These are phyloP conservation scores for Debaryomyces sp. DNA, from an alignment of 1,139 yeast species.

Conservation along the genomic window DNA sequence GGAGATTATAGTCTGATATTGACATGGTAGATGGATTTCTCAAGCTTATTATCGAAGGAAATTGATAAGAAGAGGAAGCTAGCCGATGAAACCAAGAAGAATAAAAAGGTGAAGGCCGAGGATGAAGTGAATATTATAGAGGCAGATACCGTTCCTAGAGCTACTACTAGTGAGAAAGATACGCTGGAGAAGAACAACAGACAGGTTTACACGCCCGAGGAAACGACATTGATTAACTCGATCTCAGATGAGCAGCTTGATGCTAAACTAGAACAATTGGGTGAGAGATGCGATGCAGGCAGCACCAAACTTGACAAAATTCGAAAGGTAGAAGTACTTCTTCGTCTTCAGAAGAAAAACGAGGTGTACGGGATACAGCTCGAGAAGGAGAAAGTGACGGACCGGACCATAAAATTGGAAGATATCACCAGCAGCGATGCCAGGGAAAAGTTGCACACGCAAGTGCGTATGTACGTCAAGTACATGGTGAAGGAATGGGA, in stretches of 20 bases:
- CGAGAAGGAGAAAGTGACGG: constrained; percentile 25
- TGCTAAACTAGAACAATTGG: constrained; percentile 23
- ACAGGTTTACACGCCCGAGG: constrained; percentile 2
- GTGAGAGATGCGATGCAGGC: constrained; percentile 19
- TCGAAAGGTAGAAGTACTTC: constrained; percentile 25
- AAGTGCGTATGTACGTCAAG: constrained; percentile 55
- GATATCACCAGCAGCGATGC: constrained; percentile 37
- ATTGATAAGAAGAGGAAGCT: constrained; percentile 33
- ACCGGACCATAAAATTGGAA: constrained; percentile 28
- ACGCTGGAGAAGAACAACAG: neutral
- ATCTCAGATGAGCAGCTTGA: constrained; percentile 25
- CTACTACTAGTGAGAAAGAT: neutral
- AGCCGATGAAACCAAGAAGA: constrained; percentile 7
- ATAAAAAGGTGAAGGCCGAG: constrained; percentile 4
- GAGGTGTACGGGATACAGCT: constrained; percentile 18
- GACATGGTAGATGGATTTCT: constrained; percentile 29
- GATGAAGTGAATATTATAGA: constrained; percentile 3
- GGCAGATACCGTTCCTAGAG: neutral
- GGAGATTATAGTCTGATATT: neutral
- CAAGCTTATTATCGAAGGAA: constrained; percentile 35
- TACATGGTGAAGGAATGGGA: constrained; percentile 51
- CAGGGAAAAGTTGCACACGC: constrained; percentile 35
- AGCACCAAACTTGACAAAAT: constrained; percentile 28
- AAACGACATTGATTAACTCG: constrained; percentile 12
- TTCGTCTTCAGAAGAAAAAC: constrained; percentile 20